phyloP scores from a whole-genome alignment of 2,329 filamentous ascomycete species.

The Colletotrichum siamense region DNA sequence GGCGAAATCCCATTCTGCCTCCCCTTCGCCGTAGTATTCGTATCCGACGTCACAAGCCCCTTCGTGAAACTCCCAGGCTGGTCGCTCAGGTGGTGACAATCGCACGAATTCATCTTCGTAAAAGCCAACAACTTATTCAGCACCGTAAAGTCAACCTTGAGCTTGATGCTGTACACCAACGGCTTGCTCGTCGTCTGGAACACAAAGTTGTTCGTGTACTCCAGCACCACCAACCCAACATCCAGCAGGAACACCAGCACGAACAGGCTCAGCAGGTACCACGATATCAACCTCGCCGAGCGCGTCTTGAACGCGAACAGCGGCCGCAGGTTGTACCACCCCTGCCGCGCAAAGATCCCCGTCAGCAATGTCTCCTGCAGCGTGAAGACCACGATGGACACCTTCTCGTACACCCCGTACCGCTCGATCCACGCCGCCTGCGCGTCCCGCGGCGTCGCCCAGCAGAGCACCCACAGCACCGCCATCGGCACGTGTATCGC shows the following conservation, averaged over 20 bases:
- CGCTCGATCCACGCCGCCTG: slow-evolving; percentile 4
- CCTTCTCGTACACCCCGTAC: slow-evolving; percentile 56
- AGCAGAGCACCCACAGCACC: slow-evolving; percentile 51
- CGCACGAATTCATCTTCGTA: slow-evolving; percentile 13
- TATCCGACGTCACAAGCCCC: background rate
- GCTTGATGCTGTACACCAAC: slow-evolving; percentile 23
- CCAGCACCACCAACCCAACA: slow-evolving; percentile 37
- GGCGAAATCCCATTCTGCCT: background rate
- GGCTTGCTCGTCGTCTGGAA: slow-evolving; percentile 23
- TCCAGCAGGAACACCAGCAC: slow-evolving; percentile 46
- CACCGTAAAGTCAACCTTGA: slow-evolving; percentile 53
- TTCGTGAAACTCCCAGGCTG: background rate
- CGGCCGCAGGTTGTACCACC: slow-evolving; percentile 31
- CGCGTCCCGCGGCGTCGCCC: slow-evolving; percentile 26
- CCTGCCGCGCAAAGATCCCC: slow-evolving; percentile 58
- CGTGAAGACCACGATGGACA: slow-evolving; percentile 62
- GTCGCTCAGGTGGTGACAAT: slow-evolving; percentile 6
- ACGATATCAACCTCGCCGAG: slow-evolving; percentile 35
- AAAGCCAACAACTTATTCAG: slow-evolving; percentile 36
- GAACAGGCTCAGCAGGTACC: slow-evolving; percentile 42
- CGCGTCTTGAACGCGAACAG: slow-evolving; percentile 41
- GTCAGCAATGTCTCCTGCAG: slow-evolving; percentile 61
- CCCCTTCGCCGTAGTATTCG: background rate
- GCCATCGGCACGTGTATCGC: slow-evolving; percentile 54
- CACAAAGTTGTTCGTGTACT: slow-evolving; percentile 41